Percentiles rank a stretch among this genome's conserved stretches.
These are phyloP conservation scores for Tetrapisispora phaffii DNA, from an alignment of 805 yeast species.

Conservation along the genomic window DNA sequence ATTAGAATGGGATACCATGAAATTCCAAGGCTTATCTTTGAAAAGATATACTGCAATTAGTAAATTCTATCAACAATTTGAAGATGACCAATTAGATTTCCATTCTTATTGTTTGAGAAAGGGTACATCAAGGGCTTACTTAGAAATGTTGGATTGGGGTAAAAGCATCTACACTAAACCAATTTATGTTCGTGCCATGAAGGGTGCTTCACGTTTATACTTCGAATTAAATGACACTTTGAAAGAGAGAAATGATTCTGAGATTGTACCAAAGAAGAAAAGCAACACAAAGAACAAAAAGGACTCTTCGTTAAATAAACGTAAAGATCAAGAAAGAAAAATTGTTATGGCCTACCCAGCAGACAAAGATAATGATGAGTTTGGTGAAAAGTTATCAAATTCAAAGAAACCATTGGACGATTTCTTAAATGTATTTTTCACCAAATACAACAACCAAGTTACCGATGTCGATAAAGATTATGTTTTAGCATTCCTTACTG, in stretches of 20 bases:
- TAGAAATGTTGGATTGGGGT: conserved; percentile 74
- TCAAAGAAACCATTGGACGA: conserved; percentile 35
- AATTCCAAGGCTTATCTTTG: conserved; percentile 59
- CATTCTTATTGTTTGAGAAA: conserved; percentile 85
- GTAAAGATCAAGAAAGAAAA: conserved; percentile 43
- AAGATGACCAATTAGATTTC: conserved; percentile 85
- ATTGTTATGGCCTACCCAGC: conserved; percentile 33
- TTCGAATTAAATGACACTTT: conserved; percentile 30
- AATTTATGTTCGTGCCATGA: conserved; percentile 57
- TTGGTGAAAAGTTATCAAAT: conserved; percentile 39
- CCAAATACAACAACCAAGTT: conserved; percentile 34
- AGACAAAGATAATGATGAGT: conserved; percentile 53
- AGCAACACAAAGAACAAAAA: conserved; percentile 49
- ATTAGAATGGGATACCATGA: conserved; percentile 35
- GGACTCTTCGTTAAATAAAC: conserved; percentile 39
- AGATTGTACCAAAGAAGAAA: conserved; percentile 6
- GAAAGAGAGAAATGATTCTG: conserved; percentile 7
- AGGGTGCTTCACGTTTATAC: conserved; percentile 52
- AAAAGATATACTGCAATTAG: conserved; percentile 66
- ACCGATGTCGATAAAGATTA: conserved; percentile 30
- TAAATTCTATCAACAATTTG: conserved; percentile 59
- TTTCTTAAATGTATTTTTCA: conserved; percentile 36
- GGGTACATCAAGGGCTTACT: conserved; percentile 80
- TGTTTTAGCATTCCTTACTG: conserved; percentile 22
- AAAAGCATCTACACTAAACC: conserved; percentile 63